Evolutionary conservation across 2,329 filamentous ascomycete species (phyloP).

Genomic region (Fonsecaea erecta): DNA sequence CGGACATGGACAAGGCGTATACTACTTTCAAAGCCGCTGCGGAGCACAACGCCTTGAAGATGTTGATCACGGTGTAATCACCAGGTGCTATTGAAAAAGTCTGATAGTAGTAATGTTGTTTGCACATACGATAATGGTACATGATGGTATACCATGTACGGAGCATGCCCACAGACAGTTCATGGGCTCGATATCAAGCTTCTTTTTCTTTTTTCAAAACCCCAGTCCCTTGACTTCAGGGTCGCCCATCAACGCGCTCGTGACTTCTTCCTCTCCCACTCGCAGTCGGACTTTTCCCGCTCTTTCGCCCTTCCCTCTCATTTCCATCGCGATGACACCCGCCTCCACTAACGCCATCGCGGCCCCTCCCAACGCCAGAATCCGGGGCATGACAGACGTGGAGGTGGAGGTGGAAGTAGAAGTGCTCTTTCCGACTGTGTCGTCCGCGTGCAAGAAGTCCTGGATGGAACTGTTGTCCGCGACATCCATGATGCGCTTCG

Average conservation of each 20-base stretch:
- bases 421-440: constrained; percentile 37
- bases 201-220: constrained; percentile 45
- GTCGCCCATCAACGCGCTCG: constrained; percentile 85
- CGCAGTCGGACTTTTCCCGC: constrained; percentile 85
- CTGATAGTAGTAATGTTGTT: neutral
- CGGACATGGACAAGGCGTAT: constrained; percentile 52
- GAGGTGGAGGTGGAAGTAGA: constrained; percentile 35
- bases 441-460: constrained; percentile 59
- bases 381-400: constrained; percentile 46
- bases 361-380: constrained; percentile 69
- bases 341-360: constrained; percentile 84
- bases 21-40: constrained; percentile 50
- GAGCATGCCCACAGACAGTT: neutral
- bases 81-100: neutral
- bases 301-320: constrained; percentile 73
- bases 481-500: constrained; percentile 67
- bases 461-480: constrained; percentile 63
- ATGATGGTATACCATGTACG: neutral
- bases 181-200: constrained; percentile 12
- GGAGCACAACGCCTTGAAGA: constrained; percentile 52
- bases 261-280: constrained; percentile 88
- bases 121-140: neutral
- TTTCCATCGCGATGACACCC: constrained; percentile 84
- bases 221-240: constrained; percentile 81
- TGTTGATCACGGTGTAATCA: constrained; percentile 43